These are phyloP conservation scores for Rhizoctonia solani DNA, from an alignment of 1,284 basidiomycete species.

Conservation along the genomic window DNA sequence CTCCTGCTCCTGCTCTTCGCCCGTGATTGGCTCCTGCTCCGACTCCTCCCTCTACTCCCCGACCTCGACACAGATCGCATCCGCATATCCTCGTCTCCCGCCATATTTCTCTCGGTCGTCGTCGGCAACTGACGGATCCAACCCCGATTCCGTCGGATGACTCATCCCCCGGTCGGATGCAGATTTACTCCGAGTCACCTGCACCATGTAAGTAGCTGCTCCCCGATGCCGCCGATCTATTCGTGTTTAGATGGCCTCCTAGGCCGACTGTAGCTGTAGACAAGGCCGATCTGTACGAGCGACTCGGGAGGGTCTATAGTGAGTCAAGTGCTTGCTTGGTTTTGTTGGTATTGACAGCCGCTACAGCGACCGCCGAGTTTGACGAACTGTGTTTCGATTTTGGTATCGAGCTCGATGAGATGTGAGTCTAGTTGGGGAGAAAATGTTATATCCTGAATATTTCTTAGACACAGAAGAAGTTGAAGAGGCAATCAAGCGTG, in stretches of 20 bases:
- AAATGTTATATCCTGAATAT: too few relatives aligned
- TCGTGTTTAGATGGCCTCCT: too few relatives aligned
- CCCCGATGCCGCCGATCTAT: constrained; percentile 34
- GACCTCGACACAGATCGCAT: constrained; percentile 27
- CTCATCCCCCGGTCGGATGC: not conserved
- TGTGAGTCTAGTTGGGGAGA: too few relatives aligned
- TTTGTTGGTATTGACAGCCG: constrained; percentile 27
- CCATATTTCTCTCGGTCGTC: too few relatives aligned
- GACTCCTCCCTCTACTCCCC: too few relatives aligned
- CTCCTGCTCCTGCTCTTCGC: too few relatives aligned
- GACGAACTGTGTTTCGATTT: constrained; percentile 97
- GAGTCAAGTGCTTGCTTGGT: constrained; percentile 43
- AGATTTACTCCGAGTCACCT: not conserved
- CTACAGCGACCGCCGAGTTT: constrained; percentile 86
- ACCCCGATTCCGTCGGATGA: not conserved
- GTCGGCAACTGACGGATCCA: constrained; percentile 9
- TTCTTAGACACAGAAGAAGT: constrained; percentile 90
- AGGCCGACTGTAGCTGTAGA: constrained; percentile 93
- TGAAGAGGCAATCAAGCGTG: constrained; percentile 78
- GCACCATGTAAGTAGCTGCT: constrained; percentile 35
- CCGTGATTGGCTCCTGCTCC: too few relatives aligned
- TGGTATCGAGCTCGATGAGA: constrained; percentile 96
- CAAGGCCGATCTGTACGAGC: constrained; percentile 90
- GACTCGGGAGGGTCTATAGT: constrained; percentile 87
- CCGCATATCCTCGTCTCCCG: constrained; percentile 10